Base-by-base conservation (phyloP, 2,329 filamentous ascomycete genomes). In the Botrytis fragariae region DNA sequence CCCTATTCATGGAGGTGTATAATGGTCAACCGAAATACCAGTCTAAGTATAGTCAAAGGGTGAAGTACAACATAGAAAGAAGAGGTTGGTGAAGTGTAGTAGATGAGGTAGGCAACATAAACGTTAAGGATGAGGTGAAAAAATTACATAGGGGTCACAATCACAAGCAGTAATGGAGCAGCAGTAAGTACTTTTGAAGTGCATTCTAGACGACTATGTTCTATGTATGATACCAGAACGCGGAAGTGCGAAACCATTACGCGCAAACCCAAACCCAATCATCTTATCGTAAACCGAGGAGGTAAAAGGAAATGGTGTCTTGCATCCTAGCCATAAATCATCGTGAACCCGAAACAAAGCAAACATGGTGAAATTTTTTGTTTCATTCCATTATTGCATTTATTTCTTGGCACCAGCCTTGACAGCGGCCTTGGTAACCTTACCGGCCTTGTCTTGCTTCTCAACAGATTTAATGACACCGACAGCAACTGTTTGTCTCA, bases 371-470 rank as follows among this genome's bases (percentile, higher is more conserved):
- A 18, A 54, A 25, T 18, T 54, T 63, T 71, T 71, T 64, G 10
- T 64, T 71, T 54, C 64, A 12, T 37, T 65, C 68, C 54, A 69
- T 45, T 61, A 29, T 71, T 60, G 39, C 69, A 74, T 77, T 75
- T 81, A 82, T 77, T 83, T 83, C 79, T 81, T 82, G 75, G 77
- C 79, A 77, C 78, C 77, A 74, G 82, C 82, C 80, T 83, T 83
- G 76, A 79, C 78, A 63, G 82, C 82, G 67, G 82, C 81, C 80
- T 82, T 82, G 77, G 69, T 72, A 25, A 74, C 76, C 74, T 79
- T 77, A 9, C 70, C 70, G 0, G 44, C 61, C 29, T 44, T 65
- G 0, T 42, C 61, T 25, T 51, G 45, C 35, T 72, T 72, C 44
- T 65, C 61, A 0, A 72, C 70, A 3, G 45, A 54, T 18, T 62